Evolutionary conservation across 2,329 filamentous ascomycete genomes (phyloP).

Genomic region (Phoma herbarum): DNA sequence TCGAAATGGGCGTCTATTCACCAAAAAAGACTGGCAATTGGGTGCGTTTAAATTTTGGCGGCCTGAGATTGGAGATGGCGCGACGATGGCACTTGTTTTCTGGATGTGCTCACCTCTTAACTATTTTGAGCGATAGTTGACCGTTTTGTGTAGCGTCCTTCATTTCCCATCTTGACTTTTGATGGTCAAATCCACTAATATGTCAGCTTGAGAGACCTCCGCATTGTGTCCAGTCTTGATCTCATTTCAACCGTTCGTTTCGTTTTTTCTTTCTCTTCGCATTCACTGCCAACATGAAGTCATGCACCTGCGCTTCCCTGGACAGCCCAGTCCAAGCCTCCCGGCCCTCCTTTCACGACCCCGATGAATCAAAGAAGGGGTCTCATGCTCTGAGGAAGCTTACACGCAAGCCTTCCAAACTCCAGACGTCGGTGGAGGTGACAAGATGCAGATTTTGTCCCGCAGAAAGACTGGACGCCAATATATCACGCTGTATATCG

Average conservation of each 20-base stretch:
- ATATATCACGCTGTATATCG: conserved; percentile 44
- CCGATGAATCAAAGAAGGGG: conserved; percentile 27
- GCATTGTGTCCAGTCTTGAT: neutral
- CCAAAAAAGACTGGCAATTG: neutral
- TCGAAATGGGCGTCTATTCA: conserved; percentile 16
- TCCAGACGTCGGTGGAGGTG: conserved; percentile 45
- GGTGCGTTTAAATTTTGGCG: conserved; percentile 17
- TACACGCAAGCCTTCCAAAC: conserved; percentile 35
- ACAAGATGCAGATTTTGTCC: conserved; percentile 40
- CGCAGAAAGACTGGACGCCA: conserved; percentile 44
- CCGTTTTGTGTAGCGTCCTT: conserved; percentile 23
- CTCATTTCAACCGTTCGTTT: conserved; percentile 4
- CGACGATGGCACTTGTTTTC: conserved; percentile 20
- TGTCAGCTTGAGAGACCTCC: conserved; percentile 1
- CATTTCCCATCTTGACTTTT: conserved; percentile 14
- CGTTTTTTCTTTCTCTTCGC: conserved; percentile 1
- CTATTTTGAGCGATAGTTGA: conserved; percentile 12
- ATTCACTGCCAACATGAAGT: conserved; percentile 24
- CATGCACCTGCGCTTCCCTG: conserved; percentile 30
- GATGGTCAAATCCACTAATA: neutral
- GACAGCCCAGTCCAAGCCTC: conserved; percentile 29
- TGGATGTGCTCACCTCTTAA: conserved; percentile 16
- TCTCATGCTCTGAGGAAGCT: conserved; percentile 14
- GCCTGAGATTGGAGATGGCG: conserved; percentile 22
- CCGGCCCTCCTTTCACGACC: conserved; percentile 24